phyloP scores from a whole-genome alignment of 768 basidiomycete species.

The Kwoniella europaea region DNA sequence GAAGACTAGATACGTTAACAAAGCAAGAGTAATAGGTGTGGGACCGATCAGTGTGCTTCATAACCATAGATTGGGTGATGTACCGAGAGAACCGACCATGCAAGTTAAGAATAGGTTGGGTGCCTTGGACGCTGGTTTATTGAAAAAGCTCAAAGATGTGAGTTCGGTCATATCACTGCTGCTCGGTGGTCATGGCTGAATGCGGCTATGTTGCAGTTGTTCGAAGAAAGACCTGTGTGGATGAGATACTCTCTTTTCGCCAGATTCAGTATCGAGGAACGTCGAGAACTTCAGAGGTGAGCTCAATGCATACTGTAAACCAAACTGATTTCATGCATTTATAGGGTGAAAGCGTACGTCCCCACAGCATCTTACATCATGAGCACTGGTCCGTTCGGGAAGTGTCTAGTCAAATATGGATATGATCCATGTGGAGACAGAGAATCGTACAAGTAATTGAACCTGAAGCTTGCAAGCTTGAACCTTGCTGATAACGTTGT shows the following conservation, averaged over 20 bases:
- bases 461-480: neutral
- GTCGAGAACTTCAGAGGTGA: constrained; percentile 77
- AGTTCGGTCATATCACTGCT: neutral
- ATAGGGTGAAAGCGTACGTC: constrained; percentile 78
- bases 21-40: constrained; percentile 23
- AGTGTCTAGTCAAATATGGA: constrained; percentile 80
- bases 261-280: constrained; percentile 72
- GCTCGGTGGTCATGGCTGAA: no score
- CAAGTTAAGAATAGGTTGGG: constrained; percentile 70
- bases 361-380: constrained; percentile 86
- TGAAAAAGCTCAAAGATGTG: constrained; percentile 45
- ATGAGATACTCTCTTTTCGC: constrained; percentile 83
- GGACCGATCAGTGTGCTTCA: constrained; percentile 31
- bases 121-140: constrained; percentile 65
- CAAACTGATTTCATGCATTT: neutral
- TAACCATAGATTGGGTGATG: constrained; percentile 23
- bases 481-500: neutral
- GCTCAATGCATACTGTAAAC: constrained; percentile 35
- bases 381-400: constrained; percentile 91
- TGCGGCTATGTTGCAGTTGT: constrained; percentile 62
- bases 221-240: constrained; percentile 82
- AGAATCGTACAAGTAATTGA: constrained; percentile 70
- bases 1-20: constrained; percentile 39
- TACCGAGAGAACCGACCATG: constrained; percentile 57
- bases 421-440: constrained; percentile 85